A percentile compares a stretch with the other conserved stretches of the same genome.
phyloP scores from a whole-genome alignment of 2,329 filamentous ascomycete species.

The Orbilia oligospora region DNA sequence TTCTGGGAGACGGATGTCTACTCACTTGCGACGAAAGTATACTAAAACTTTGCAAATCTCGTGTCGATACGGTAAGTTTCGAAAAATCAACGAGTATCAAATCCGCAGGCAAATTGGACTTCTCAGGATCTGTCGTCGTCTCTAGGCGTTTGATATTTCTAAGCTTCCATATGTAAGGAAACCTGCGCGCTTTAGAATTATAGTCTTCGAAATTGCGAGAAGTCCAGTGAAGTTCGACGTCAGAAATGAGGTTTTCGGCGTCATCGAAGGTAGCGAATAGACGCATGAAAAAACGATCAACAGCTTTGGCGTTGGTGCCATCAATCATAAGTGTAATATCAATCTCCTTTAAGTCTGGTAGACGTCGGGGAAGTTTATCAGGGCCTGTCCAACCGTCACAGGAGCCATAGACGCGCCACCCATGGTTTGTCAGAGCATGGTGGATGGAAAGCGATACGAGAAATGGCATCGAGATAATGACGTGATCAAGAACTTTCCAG shows the following conservation, averaged over 20 bases:
- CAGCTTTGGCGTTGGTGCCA: not conserved
- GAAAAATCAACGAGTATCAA: conserved; percentile 3
- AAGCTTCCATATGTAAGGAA: conserved; percentile 1
- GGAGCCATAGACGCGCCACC: not conserved
- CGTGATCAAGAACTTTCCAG: not conserved
- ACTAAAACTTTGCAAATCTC: not conserved
- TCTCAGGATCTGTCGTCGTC: not conserved
- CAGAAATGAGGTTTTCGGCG: not conserved
- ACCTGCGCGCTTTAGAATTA: not conserved
- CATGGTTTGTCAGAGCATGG: not conserved
- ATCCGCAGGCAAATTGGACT: not conserved
- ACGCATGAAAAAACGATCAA: conserved; percentile 2
- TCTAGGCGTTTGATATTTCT: not conserved
- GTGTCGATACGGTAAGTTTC: not conserved
- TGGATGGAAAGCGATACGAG: not conserved
- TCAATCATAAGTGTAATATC: not conserved
- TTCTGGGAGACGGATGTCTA: not conserved
- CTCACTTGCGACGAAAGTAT: not conserved
- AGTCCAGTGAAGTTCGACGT: not conserved
- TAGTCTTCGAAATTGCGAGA: not conserved
- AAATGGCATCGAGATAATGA: not conserved
- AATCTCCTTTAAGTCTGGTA: not conserved
- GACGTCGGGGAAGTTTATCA: not conserved
- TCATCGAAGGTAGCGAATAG: conserved; percentile 8
- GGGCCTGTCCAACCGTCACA: not conserved